phyloP scores from a whole-genome alignment of 164 flowering plant genomes.

The Houttuynia cordata region DNA sequence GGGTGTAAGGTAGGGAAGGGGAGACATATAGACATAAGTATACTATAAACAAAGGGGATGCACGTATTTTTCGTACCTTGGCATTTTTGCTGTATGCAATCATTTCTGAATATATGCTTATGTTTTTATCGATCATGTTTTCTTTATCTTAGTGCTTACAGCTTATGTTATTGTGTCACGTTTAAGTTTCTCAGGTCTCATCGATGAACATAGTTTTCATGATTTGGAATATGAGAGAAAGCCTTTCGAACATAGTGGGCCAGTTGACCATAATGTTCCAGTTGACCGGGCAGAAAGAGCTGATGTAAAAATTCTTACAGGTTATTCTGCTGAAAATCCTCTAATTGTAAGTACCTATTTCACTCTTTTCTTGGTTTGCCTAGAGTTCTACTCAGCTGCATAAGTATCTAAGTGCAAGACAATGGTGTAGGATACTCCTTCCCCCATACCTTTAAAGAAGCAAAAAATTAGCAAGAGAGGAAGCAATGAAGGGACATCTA shows the following conservation, averaged over 20 bases:
- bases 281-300: constrained; percentile 24
- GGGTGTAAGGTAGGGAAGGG: no score
- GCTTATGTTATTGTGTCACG: constrained; percentile 44
- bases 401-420: neutral
- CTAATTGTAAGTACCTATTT: constrained; percentile 26
- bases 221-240: constrained; percentile 26
- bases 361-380: neutral
- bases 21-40: no score
- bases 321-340: constrained; percentile 17
- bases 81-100: no score
- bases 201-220: constrained; percentile 33
- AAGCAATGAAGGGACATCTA: constrained; percentile 17
- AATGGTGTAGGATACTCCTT: constrained; percentile 37
- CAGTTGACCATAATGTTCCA: constrained; percentile 20
- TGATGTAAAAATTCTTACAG: constrained; percentile 16
- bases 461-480: constrained; percentile 52
- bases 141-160: constrained; percentile 4
- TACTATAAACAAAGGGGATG: no score
- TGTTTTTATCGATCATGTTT: neutral
- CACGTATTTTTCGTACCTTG: no score
- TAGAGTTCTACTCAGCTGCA: neutral
- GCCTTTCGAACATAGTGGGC: constrained; percentile 21
- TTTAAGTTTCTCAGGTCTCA: constrained; percentile 90
- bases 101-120: neutral
- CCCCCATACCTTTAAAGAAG: constrained; percentile 36